Base-by-base conservation (phyloP, 1,139 yeast genomes). In the Lodderomyces theae region DNA sequence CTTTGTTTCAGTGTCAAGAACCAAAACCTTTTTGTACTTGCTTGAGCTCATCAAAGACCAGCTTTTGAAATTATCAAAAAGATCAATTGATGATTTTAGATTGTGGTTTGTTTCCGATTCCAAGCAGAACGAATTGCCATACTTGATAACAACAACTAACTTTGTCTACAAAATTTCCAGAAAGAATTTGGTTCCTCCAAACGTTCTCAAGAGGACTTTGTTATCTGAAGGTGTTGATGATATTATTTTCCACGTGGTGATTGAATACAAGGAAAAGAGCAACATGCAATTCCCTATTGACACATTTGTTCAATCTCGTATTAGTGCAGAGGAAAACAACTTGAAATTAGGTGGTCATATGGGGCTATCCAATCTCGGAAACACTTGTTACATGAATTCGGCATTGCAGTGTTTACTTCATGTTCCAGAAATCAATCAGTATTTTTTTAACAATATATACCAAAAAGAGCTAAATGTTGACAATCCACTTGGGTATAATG, bases 301-400 rank as follows among this genome's bases (percentile, higher is more conserved):
- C 13, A 50, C 50, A 31, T 56, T 51, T 41, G 50, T 34, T 24
- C 37, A 12, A 34, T 48, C 42, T 12, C 50, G 45, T 40, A 40
- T 12, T 6, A n/a, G 40, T 16, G 12, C 37, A 11, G 38, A 29
- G 11, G 38, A 39, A n/a, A 25, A 24, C 16, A 25, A 34, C 10
- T 28, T 30, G 9, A 12, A 19, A 4, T 5, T n/a, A 15, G 69
- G 72, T 15, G 77, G 76, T 1, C 51, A 64, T 39, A 50, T 66
- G 35, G 98, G 98, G 0, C 66, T 92, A 39, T 72, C 74, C 35
- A 92, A 92, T 56, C 66, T 92, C 49, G 98, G 98, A 5, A 92
- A 92, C 57, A 86, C 96, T 0, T 92, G 98, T 59, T 92, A 89
- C 59, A 92, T 92, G 97, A 92, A 92, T 61, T 87, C 96, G 12